Base-by-base conservation (phyloP, 768 basidiomycete species). In the Gloeopeniophorella convolvens region DNA sequence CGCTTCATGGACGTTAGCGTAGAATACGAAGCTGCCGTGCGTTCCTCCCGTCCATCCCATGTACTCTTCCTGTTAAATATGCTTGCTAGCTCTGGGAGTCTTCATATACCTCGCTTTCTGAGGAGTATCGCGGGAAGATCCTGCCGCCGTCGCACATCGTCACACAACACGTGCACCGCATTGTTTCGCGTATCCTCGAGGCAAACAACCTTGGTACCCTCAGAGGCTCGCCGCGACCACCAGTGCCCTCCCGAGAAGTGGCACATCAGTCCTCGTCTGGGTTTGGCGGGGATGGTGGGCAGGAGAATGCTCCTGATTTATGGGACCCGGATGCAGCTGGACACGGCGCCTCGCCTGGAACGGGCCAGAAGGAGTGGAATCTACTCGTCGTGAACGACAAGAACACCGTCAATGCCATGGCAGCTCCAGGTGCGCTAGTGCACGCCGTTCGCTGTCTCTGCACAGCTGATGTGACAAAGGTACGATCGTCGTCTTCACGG, bases 401-500 rank as follows among this genome's bases (percentile, higher is more conserved):
- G 16, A 76, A 75, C 35, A 70, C 77, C 9, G 74, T 87, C 52
- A 94, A 95, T 62, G 91, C 91, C 0, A 78, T 85, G 66, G 88
- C 86, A 7, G 67, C 73, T 3, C 85, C 83, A 43, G 87, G 91
- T 81, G 47, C 24, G 64, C 21, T 11, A 20, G 32, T 31, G 40
- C 27, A 48, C 11, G 4, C 36, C 28, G 15, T 3, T 26, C 10
- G 4, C 28, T 28, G 28, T 26, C 21, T 30, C 27, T 23, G 13
- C 32, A 12, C 36, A 16, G 45, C 13, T 31, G 12, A 48, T 13
- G 16, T 23, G 26, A 32, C 53, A 23, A 59, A 81, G 86, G 85
- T 1, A 75, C 83, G 42, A 82, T 96, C 45, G 76, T 92, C 27
- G 87, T 97, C 9, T 95, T 89, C 61, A 92, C 90, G 0, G 93